Percentiles rank a stretch among this genome's conserved stretches.
Evolutionary conservation across 2,329 filamentous ascomycete species (phyloP).

Genomic region (Metarhizium sp.): DNA sequence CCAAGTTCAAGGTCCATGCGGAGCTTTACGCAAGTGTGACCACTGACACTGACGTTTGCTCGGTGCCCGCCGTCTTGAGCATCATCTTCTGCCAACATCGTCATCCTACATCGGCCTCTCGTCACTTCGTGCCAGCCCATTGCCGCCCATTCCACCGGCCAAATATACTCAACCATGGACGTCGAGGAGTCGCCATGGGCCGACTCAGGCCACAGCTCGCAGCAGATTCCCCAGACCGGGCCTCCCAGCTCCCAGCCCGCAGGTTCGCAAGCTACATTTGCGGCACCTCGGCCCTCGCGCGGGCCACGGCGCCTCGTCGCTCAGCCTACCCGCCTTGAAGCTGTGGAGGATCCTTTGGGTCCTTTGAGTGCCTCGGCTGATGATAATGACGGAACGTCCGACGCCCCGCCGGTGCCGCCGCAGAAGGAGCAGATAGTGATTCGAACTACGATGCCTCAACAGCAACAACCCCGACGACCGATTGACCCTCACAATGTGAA

Average conservation of each 20-base stretch:
- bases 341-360: constrained; percentile 67
- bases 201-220: constrained; percentile 29
- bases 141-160: constrained; percentile 1
- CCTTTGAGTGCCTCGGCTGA: constrained; percentile 61
- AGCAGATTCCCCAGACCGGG: constrained; percentile 22
- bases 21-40: constrained; percentile 2
- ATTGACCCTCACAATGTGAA: constrained; percentile 58
- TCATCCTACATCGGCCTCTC: neutral
- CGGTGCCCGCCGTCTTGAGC: constrained; percentile 1
- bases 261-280: constrained; percentile 8
- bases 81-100: neutral
- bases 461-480: constrained; percentile 33
- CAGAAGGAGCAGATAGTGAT: constrained; percentile 57
- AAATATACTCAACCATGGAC: constrained; percentile 28
- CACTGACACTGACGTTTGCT: constrained; percentile 4
- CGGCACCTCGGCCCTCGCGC: constrained; percentile 33
- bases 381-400: constrained; percentile 25
- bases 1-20: neutral
- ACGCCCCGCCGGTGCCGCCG: constrained; percentile 58
- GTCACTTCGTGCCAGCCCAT: neutral
- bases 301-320: constrained; percentile 57
- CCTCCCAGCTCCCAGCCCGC: constrained; percentile 19
- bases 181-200: constrained; percentile 46
- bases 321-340: constrained; percentile 69
- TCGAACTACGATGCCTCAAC: constrained; percentile 44